Evolutionary conservation across 495 filamentous ascomycete species (phyloP).

Genomic region (Lentithecium fluviatile): DNA sequence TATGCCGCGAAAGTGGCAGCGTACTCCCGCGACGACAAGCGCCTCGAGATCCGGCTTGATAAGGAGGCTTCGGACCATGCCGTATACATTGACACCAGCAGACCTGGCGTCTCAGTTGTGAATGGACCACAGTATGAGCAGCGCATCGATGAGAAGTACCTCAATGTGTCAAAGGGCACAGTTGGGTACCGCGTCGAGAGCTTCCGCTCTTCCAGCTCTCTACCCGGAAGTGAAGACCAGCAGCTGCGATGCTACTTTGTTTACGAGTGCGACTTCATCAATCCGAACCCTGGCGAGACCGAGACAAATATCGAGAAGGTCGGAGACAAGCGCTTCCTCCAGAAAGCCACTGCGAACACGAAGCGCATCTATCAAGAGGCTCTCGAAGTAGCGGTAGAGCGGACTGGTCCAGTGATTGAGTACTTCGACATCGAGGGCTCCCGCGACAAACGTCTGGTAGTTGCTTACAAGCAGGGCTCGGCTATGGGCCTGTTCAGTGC

Average conservation of each 20-base stretch:
- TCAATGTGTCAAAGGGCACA: slow-evolving; percentile 65
- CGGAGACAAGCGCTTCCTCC: slow-evolving; percentile 88
- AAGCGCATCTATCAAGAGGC: slow-evolving; percentile 92
- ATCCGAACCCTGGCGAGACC: slow-evolving; percentile 63
- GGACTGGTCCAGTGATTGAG: slow-evolving; percentile 93
- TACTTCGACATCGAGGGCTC: slow-evolving; percentile 92
- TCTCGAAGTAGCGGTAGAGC: slow-evolving; percentile 74
- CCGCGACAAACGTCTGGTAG: slow-evolving; percentile 86
- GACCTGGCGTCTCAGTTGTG: slow-evolving; percentile 72
- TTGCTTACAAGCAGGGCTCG: slow-evolving; percentile 89
- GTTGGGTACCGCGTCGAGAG: slow-evolving; percentile 91
- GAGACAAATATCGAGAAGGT: slow-evolving; percentile 91
- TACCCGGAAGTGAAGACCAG: slow-evolving; percentile 74
- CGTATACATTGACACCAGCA: slow-evolving; percentile 97
- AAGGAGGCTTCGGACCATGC: slow-evolving; percentile 95
- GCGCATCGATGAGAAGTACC: slow-evolving; percentile 90
- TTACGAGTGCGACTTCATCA: slow-evolving; percentile 89
- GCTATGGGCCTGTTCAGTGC: slow-evolving; percentile 94
- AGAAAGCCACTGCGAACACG: slow-evolving; percentile 94
- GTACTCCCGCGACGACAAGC: slow-evolving; percentile 88
- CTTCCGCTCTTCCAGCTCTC: slow-evolving; percentile 74
- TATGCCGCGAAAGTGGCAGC: slow-evolving; percentile 98
- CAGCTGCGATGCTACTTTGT: slow-evolving; percentile 97
- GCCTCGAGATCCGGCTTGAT: slow-evolving; percentile 88
- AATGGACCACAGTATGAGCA: slow-evolving; percentile 87